Conservation (phyloP, 495 filamentous ascomycete genomes). For the Penicillium coprophilum region DNA sequence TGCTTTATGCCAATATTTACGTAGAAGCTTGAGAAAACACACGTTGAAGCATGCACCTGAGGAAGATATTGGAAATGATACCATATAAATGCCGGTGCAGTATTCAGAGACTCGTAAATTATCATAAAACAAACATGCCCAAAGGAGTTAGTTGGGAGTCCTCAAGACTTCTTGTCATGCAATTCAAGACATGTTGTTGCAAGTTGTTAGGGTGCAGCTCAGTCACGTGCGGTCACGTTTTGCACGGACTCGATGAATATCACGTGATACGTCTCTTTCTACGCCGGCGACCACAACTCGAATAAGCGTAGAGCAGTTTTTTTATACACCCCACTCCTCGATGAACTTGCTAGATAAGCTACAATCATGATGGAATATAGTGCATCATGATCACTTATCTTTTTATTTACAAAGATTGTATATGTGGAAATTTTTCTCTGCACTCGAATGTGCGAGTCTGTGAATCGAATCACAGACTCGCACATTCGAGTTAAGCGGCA, state of each 20-base stretch:
- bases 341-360: not conserved
- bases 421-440: not conserved
- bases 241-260: not conserved
- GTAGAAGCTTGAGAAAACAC: not conserved
- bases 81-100: not conserved
- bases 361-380: not conserved
- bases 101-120: not conserved
- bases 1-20: not conserved
- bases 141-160: not conserved
- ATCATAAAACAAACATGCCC: not conserved
- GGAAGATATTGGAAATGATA: not conserved
- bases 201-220: constrained; percentile 1
- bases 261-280: not conserved
- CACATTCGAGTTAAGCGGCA: not conserved
- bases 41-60: not conserved
- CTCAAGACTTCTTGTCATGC: no score
- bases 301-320: constrained; percentile 2
- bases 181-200: not conserved
- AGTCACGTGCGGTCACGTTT: not conserved
- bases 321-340: not conserved
- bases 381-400: not conserved
- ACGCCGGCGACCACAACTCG: not conserved
- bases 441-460: not conserved
- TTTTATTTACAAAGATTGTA: not conserved
- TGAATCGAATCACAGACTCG: constrained; percentile 5